Conservation (phyloP, 768 basidiomycete species). For the Clavaria fumosa region DNA sequence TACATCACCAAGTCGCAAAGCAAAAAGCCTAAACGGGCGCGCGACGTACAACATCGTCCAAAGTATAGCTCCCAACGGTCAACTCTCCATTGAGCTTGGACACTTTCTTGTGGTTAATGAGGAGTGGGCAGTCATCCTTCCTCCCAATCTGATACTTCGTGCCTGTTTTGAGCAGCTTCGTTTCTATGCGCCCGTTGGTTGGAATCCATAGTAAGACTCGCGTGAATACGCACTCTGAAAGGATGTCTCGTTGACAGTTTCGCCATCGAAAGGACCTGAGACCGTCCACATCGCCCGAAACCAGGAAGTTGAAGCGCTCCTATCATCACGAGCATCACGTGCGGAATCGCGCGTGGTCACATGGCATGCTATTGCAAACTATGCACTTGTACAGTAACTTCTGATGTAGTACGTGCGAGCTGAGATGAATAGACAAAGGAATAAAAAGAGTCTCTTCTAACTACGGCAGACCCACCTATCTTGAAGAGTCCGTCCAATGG, state of each 20-base stretch:
- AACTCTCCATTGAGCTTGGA: slow-evolving; percentile 48
- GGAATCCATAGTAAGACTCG: too few relatives aligned
- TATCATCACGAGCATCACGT: too few relatives aligned
- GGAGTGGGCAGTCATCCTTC: slow-evolving; percentile 30
- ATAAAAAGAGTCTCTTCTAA: too few relatives aligned
- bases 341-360: too few relatives aligned
- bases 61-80: slow-evolving; percentile 33
- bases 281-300: slow-evolving; percentile 55
- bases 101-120: slow-evolving; percentile 45
- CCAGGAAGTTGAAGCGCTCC: too few relatives aligned
- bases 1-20: background rate
- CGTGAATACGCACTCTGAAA: slow-evolving; percentile 29
- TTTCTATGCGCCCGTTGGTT: slow-evolving; percentile 12
- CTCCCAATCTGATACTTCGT: slow-evolving; percentile 41
- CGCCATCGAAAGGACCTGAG: slow-evolving; percentile 38
- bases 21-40: slow-evolving; percentile 1
- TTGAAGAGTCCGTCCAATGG: too few relatives aligned
- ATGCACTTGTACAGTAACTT: too few relatives aligned
- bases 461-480: too few relatives aligned
- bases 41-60: slow-evolving; percentile 39
- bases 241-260: slow-evolving; percentile 18
- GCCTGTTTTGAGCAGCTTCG: slow-evolving; percentile 49
- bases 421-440: too few relatives aligned
- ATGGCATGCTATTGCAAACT: too few relatives aligned
- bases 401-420: too few relatives aligned